Evolutionary conservation across 1,284 basidiomycete species (phyloP).

Genomic region (Xerocomus nothofagi): DNA sequence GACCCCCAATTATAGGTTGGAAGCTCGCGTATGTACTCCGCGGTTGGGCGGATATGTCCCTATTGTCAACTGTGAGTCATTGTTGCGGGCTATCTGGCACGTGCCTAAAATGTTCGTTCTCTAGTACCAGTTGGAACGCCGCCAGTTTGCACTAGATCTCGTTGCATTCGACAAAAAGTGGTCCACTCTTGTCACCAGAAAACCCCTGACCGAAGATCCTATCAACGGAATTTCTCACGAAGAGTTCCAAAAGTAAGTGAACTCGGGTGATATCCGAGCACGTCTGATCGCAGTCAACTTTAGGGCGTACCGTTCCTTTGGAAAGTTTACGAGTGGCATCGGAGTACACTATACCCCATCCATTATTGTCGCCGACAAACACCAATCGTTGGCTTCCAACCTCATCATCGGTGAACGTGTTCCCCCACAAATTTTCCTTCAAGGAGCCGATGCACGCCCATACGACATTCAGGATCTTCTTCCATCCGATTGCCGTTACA

Average conservation of each 20-base stretch:
- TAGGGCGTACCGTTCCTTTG: conserved; percentile 58
- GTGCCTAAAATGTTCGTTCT: not conserved
- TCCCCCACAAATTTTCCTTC: conserved; percentile 58
- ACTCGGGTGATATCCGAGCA: conserved; percentile 39
- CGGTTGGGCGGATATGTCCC: conserved; percentile 53
- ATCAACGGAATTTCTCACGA: conserved; percentile 43
- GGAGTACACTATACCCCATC: conserved; percentile 64
- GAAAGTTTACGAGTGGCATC: conserved; percentile 62
- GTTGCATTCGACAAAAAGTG: conserved; percentile 54
- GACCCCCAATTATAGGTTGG: conserved; percentile 42
- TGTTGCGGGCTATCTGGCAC: not conserved
- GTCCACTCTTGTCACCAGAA: conserved; percentile 49
- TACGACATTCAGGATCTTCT: conserved; percentile 70
- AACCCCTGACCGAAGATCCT: conserved; percentile 34
- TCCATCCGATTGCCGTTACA: conserved; percentile 69
- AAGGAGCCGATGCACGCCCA: conserved; percentile 62
- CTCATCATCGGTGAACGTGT: conserved; percentile 64
- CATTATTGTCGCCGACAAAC: conserved; percentile 39
- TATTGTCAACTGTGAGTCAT: conserved; percentile 52
- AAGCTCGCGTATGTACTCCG: conserved; percentile 59
- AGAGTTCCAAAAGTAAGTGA: conserved; percentile 43
- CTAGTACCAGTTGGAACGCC: conserved; percentile 46
- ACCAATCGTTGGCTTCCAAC: conserved; percentile 46
- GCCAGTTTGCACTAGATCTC: conserved; percentile 49
- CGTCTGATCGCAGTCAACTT: conserved; percentile 36